A percentile compares a stretch with the other conserved stretches of the same genome.
phyloP scores from a whole-genome alignment of 257 asterid species.

The Ligustrum vulgare region DNA sequence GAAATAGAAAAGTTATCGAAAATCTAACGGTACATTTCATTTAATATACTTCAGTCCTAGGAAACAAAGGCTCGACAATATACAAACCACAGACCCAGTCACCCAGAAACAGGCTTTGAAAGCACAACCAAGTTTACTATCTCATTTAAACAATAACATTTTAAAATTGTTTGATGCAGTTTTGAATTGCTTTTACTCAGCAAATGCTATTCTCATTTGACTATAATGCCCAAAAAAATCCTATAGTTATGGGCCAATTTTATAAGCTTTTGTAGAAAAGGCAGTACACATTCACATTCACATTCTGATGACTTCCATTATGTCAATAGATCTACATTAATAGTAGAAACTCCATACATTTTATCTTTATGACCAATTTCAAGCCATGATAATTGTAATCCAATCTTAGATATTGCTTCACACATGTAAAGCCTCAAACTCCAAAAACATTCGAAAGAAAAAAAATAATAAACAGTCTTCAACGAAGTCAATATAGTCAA shows the following conservation, averaged over 20 bases:
- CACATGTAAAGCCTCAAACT: not conserved
- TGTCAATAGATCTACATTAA: no score
- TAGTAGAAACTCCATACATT: not conserved
- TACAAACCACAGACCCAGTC: not conserved
- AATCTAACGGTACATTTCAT: not conserved
- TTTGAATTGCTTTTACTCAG: not conserved
- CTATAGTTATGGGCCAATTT: not conserved
- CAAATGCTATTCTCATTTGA: not conserved
- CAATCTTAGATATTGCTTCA: not conserved
- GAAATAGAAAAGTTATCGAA: not conserved
- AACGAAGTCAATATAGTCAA: slow-evolving; percentile 5
- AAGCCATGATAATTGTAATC: not conserved
- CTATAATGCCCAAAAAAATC: not conserved
- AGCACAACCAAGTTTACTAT: not conserved
- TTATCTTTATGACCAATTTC: not conserved
- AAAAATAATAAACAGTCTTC: not conserved
- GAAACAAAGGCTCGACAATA: not conserved
- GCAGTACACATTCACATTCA: not conserved
- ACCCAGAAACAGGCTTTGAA: not conserved
- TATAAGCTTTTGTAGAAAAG: not conserved
- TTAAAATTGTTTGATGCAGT: not conserved
- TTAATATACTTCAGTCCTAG: not conserved
- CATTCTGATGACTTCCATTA: not conserved
- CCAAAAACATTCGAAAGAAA: not conserved
- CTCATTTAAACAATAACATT: not conserved